Base-by-base conservation (phyloP, 495 filamentous ascomycete species). In the Massariosphaeria phaeospora region DNA sequence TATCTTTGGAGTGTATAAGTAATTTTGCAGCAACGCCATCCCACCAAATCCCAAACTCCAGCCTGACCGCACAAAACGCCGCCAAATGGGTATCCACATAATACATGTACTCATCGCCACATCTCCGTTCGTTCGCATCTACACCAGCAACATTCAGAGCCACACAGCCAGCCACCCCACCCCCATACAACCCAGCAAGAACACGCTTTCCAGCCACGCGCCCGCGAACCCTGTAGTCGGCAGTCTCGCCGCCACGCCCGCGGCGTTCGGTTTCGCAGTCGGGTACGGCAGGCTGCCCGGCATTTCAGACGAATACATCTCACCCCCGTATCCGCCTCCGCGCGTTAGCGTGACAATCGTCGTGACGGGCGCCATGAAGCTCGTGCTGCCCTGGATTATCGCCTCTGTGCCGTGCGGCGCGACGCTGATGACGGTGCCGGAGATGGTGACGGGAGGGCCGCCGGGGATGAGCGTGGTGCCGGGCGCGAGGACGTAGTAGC, bases 381-480 rank as follows among this genome's bases (percentile, higher is more conserved):
- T 60, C 41, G 61, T 57, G 25, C 25, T 57, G 8, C 51, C 52
- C 21, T 48, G 48, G 8, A 64, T 27, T 17, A 64, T 44, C 1
- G 40, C 51, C 2, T 36, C 51, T 1, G 61, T 56, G 11, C 50
- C 61, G 3, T 40, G 15, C 6, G 61, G 33, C 10, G 34, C 39
- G 10, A 64, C 41, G 39, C 56, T 60, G 9, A 64, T 18, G 0
- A 48, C 35, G 1, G 61, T 56, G 17, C 56, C 56, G 15, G 34
- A 46, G 13, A 60, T 33, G 0, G 56, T 64, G 4, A 60, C 34
- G 6, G 57, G 9, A 9, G 46, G 2, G 7, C 57, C 61, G 40
- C 61, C 61, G 18, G 61, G 56, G 10, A 55, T 40, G 33, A 64
- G 61, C 29, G 61, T 64, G 2, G 46, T 47, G 17, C 55, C 61